phyloP scores from a whole-genome alignment of 495 filamentous ascomycete genomes.

The Aspergillus nanangensis region DNA sequence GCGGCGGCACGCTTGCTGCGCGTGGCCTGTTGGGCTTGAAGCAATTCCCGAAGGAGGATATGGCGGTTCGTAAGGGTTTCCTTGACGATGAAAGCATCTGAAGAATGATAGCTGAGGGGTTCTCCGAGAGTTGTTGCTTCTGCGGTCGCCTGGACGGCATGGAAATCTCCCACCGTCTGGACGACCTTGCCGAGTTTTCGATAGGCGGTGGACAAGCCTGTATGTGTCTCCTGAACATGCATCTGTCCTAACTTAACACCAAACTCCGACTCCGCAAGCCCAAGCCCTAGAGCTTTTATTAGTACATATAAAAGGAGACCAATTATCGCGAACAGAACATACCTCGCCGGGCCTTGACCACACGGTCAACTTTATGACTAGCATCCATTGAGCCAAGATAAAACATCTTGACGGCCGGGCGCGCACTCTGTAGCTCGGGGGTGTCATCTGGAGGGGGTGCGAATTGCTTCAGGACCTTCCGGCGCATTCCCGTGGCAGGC shows the following conservation, averaged over 20 bases:
- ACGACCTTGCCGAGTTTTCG: conserved; percentile 91
- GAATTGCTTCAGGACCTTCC: conserved; percentile 97
- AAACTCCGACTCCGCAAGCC: conserved; percentile 88
- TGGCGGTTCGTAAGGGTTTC: conserved; percentile 98
- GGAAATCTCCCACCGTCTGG: conserved; percentile 88
- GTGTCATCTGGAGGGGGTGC: conserved; percentile 97
- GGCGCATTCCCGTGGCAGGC: conserved; percentile 89
- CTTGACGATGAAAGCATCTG: conserved; percentile 97
- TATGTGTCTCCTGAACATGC: conserved; percentile 83
- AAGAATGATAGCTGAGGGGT: conserved; percentile 90
- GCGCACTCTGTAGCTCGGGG: conserved; percentile 82
- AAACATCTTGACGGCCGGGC: conserved; percentile 91
- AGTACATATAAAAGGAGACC: not conserved
- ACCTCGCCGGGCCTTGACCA: conserved; percentile 92
- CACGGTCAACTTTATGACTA: conserved; percentile 88
- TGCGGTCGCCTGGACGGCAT: conserved; percentile 94
- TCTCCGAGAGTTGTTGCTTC: conserved; percentile 95
- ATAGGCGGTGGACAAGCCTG: conserved; percentile 82
- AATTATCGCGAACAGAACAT: conserved; percentile 23
- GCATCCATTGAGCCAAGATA: conserved; percentile 94
- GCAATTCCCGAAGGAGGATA: conserved; percentile 90
- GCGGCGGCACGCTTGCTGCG: conserved; percentile 76
- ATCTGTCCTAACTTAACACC: conserved; percentile 83
- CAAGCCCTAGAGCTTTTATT: conserved; percentile 57
- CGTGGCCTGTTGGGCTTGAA: conserved; percentile 79